Percentiles rank a stretch among this genome's conserved stretches.
phyloP scores from a whole-genome alignment of 2,329 filamentous ascomycete genomes.

The Calonectria ilicicola region DNA sequence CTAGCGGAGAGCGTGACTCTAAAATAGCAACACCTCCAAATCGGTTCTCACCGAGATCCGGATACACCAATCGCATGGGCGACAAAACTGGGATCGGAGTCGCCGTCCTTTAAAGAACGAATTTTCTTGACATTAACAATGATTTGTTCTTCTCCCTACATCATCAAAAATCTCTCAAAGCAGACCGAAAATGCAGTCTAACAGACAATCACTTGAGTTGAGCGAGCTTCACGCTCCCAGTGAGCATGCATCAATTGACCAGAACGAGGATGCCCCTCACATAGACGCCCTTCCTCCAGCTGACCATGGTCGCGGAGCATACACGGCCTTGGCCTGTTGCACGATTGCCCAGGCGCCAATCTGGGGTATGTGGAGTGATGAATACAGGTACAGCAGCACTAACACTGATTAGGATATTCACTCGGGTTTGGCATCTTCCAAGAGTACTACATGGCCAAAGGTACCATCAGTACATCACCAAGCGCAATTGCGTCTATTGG shows the following conservation, averaged over 20 bases:
- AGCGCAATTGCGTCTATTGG: conserved; percentile 41
- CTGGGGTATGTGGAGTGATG: conserved; percentile 42
- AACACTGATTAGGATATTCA: conserved; percentile 40
- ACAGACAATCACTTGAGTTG: conserved; percentile 28
- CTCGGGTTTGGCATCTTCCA: conserved; percentile 75
- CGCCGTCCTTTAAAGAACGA: not conserved
- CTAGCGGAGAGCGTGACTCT: conserved; percentile 6
- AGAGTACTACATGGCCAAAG: conserved; percentile 71
- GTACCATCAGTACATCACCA: conserved; percentile 62
- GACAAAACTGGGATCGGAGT: conserved; percentile 25
- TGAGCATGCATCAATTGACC: not conserved
- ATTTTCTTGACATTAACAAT: fast-evolving
- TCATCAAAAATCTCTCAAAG: not conserved
- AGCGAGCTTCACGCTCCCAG: conserved; percentile 8
- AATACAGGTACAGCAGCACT: not conserved
- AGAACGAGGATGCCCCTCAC: not conserved
- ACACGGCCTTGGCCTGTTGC: conserved; percentile 45
- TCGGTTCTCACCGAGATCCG: conserved; percentile 14
- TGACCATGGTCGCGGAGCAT: conserved; percentile 45
- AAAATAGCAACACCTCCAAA: conserved; percentile 28
- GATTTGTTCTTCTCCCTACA: not conserved
- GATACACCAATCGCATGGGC: conserved; percentile 14
- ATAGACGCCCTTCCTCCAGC: conserved; percentile 42
- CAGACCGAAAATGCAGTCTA: conserved; percentile 18
- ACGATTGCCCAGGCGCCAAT: conserved; percentile 48